Evolutionary conservation across 2,329 filamentous ascomycete species (phyloP).

Genomic region (Fusarium marasasianum): DNA sequence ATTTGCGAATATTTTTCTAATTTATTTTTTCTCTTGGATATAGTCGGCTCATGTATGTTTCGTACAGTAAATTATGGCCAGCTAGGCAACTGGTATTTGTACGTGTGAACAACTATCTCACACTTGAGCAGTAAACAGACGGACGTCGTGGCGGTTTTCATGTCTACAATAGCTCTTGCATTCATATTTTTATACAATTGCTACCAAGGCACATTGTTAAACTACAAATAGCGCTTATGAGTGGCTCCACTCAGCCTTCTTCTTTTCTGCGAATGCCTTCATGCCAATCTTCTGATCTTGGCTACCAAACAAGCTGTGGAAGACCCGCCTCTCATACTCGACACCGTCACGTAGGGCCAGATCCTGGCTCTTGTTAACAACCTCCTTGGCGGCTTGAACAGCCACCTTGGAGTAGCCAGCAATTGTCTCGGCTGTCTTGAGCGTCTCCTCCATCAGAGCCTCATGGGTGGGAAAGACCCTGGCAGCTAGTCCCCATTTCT

Average conservation of each 20-base stretch:
- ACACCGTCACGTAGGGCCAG: conserved; percentile 86
- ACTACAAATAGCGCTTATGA: conserved; percentile 57
- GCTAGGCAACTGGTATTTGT: background rate
- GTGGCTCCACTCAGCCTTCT: conserved; percentile 90
- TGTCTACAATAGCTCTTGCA: background rate
- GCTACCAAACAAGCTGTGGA: conserved; percentile 92
- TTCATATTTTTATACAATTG: background rate
- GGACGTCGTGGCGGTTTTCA: background rate
- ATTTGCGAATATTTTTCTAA: background rate
- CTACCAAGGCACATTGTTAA: background rate
- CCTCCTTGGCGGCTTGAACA: conserved; percentile 91
- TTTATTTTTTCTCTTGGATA: background rate
- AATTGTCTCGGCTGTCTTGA: conserved; percentile 89
- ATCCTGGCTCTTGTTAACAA: conserved; percentile 99
- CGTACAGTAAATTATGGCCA: background rate
- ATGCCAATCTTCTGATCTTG: conserved; percentile 97
- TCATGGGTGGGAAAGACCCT: conserved; percentile 82
- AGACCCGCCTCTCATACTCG: conserved; percentile 92
- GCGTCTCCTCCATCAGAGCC: conserved; percentile 80
- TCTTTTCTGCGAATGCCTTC: conserved; percentile 95
- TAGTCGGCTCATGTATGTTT: background rate
- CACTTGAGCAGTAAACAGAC: background rate
- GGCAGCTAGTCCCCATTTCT: conserved; percentile 89
- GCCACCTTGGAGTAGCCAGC: conserved; percentile 88
- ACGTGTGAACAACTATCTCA: conserved; percentile 9